These are phyloP conservation scores for Cucumis hystrix DNA, from an alignment of 306 rosid genomes.

Conservation along the genomic window DNA sequence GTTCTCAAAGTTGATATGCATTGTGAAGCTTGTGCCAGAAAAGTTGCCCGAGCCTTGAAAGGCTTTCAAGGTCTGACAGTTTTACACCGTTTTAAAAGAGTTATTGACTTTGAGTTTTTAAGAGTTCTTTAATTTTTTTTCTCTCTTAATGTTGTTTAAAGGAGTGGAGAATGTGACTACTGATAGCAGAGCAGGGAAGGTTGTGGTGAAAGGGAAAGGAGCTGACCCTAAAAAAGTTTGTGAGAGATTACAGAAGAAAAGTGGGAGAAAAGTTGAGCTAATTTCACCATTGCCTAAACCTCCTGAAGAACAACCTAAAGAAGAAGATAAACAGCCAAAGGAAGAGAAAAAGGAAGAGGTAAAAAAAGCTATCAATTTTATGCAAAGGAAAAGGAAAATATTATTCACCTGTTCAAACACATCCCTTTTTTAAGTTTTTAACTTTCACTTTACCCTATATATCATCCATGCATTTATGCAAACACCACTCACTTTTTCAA, in stretches of 20 bases:
- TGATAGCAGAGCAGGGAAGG: slow-evolving; percentile 15
- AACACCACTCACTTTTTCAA: background rate
- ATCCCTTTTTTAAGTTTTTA: background rate
- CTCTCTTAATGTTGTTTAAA: background rate
- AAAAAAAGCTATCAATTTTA: slow-evolving; percentile 23
- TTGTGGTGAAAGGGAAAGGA: slow-evolving; percentile 17
- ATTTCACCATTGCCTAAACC: slow-evolving; percentile 59
- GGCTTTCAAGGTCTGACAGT: slow-evolving; percentile 64
- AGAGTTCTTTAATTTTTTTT: background rate
- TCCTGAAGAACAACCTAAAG: slow-evolving; percentile 24
- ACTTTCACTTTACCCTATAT: background rate
- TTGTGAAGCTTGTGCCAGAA: slow-evolving; percentile 90
- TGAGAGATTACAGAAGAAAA: slow-evolving; percentile 16
- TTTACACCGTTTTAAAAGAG: background rate
- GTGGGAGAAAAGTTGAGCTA: slow-evolving; percentile 13
- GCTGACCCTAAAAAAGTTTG: slow-evolving; percentile 8
- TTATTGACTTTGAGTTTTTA: background rate
- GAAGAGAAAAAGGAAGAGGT: slow-evolving; percentile 78
- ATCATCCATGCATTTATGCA: background rate
- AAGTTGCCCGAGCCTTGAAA: slow-evolving; percentile 75
- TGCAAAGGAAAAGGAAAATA: background rate
- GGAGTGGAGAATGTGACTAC: slow-evolving; percentile 11
- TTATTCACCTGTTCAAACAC: background rate
- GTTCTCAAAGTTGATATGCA: slow-evolving; percentile 94
- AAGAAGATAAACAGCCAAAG: slow-evolving; percentile 32